A percentile compares a stretch with the other conserved stretches of the same genome.
Evolutionary conservation across 768 basidiomycete species (phyloP).

Genomic region (Psilocybe cubensis): DNA sequence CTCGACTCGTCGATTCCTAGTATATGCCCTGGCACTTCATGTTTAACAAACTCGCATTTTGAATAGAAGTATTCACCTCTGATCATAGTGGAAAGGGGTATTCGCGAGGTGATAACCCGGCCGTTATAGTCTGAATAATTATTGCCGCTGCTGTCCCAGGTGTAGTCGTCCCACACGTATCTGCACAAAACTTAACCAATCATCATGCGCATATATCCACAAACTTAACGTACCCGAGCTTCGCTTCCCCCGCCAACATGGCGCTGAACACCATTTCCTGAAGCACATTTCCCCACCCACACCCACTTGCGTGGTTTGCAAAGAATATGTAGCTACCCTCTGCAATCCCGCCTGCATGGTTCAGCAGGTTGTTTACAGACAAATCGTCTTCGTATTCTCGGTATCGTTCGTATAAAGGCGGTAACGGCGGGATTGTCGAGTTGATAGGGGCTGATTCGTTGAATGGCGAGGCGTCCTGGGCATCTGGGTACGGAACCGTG

Average conservation of each 20-base stretch:
- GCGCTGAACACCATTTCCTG: constrained; percentile 60
- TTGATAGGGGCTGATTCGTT: neutral
- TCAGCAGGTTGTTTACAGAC: constrained; percentile 9
- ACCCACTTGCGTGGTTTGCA: constrained; percentile 49
- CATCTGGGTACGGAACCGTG: constrained; percentile 9
- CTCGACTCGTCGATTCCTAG: constrained; percentile 13
- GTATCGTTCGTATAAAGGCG: constrained; percentile 23
- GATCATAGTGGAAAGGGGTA: constrained; percentile 57
- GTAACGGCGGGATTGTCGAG: constrained; percentile 7
- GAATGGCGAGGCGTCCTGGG: constrained; percentile 5
- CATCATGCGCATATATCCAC: neutral
- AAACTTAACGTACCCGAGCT: constrained; percentile 47
- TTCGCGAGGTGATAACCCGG: constrained; percentile 52
- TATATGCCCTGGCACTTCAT: constrained; percentile 23
- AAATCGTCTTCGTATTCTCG: constrained; percentile 19
- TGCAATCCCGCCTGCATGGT: constrained; percentile 21
- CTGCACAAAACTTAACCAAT: constrained; percentile 26
- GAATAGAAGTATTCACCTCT: constrained; percentile 42
- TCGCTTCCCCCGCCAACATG: constrained; percentile 48
- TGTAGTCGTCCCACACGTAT: constrained; percentile 63
- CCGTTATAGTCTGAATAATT: constrained; percentile 52
- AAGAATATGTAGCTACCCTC: constrained; percentile 49
- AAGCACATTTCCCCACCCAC: constrained; percentile 67
- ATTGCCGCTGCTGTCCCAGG: constrained; percentile 47
- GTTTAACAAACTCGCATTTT: neutral